Evolutionary conservation across 78 protist species (phyloP).

Genomic region (Corallochytrium limacisporum): DNA sequence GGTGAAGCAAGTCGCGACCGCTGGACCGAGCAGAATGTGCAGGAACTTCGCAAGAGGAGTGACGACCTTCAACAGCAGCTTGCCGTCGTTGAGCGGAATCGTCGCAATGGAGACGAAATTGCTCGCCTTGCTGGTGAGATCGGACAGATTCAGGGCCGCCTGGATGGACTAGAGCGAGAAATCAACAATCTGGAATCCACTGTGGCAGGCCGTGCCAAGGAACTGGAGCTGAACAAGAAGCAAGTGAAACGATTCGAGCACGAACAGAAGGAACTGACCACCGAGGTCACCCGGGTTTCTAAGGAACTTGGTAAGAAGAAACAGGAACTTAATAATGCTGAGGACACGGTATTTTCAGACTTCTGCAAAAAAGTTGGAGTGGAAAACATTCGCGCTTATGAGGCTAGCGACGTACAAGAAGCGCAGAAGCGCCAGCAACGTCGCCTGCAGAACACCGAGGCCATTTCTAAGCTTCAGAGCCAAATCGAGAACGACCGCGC

Average conservation of each 20-base stretch:
- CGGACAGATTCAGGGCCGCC: conserved; percentile 1
- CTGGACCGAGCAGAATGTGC: background rate
- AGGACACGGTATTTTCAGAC: conserved; percentile 27
- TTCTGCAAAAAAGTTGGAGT: conserved; percentile 41
- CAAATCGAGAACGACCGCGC: background rate
- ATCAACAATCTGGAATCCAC: conserved; percentile 26
- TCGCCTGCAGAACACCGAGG: conserved; percentile 3
- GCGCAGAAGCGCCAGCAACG: background rate
- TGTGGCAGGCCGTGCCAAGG: background rate
- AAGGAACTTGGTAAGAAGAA: too few relatives aligned
- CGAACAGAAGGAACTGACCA: too few relatives aligned
- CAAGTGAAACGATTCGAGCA: too few relatives aligned
- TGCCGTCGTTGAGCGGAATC: background rate
- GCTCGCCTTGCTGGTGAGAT: too few relatives aligned
- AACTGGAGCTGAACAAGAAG: background rate
- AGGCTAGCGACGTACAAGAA: conserved; percentile 16
- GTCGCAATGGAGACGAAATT: background rate
- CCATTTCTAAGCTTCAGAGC: background rate
- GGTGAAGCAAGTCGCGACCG: background rate
- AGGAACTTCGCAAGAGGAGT: background rate
- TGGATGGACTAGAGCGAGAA: background rate
- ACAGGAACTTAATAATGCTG: too few relatives aligned
- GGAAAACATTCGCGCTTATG: conserved; percentile 50
- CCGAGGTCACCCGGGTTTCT: too few relatives aligned
- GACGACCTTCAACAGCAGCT: background rate